Conservation (phyloP, 1,284 basidiomycete species). For the Cerioporus squamosus region DNA sequence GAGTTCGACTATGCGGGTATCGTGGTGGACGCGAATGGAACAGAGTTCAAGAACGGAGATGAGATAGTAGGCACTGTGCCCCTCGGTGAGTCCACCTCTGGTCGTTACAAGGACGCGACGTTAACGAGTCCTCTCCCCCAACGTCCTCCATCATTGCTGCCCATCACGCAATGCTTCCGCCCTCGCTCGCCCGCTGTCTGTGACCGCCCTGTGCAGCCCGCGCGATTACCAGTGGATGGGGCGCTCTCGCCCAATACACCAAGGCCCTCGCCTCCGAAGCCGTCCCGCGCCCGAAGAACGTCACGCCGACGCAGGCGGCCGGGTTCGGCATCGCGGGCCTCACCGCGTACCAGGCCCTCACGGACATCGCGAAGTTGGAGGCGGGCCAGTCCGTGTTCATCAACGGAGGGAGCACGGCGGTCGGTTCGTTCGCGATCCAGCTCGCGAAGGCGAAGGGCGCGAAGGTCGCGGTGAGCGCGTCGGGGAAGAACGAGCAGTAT, state of each 20-base stretch:
- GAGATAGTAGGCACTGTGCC: constrained; percentile 60
- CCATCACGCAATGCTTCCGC: no score
- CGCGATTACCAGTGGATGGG: constrained; percentile 10
- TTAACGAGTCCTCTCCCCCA: no score
- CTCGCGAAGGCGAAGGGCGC: constrained; percentile 34
- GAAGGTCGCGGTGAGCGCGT: constrained; percentile 30
- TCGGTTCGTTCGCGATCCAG: constrained; percentile 30
- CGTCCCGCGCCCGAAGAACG: constrained; percentile 18
- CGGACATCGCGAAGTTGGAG: constrained; percentile 20
- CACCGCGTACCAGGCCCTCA: constrained; percentile 27
- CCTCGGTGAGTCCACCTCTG: constrained; percentile 35
- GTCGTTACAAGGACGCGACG: no score
- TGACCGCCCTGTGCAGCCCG: constrained; percentile 1
- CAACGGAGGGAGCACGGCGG: constrained; percentile 30
- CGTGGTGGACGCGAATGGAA: constrained; percentile 56
- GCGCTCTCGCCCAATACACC: constrained; percentile 28
- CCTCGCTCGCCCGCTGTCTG: no score
- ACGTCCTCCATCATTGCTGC: no score
- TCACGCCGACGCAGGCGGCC: constrained; percentile 23
- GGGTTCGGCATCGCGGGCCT: constrained; percentile 22
- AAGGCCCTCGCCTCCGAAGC: constrained; percentile 13
- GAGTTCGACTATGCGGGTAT: constrained; percentile 69
- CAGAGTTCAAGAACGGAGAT: constrained; percentile 57
- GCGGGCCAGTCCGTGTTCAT: constrained; percentile 28
- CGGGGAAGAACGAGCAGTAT: constrained; percentile 33